Evolutionary conservation across 768 basidiomycete species (phyloP).

Genomic region (Suillus placidus): DNA sequence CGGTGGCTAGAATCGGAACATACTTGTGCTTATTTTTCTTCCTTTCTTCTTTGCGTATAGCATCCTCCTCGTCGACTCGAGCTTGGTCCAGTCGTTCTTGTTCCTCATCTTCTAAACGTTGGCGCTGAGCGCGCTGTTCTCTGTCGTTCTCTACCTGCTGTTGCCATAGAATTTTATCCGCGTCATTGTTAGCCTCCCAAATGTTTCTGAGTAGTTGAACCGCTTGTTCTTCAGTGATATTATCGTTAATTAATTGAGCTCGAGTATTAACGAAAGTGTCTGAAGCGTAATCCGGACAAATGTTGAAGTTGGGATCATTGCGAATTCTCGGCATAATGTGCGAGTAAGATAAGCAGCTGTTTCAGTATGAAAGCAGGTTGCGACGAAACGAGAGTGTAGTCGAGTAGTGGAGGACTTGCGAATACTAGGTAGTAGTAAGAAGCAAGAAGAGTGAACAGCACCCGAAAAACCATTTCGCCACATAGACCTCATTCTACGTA

Average conservation of each 20-base stretch:
- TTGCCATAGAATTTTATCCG: neutral
- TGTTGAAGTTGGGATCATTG: neutral
- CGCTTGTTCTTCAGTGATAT: neutral
- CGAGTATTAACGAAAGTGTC: neutral
- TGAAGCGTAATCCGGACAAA: neutral
- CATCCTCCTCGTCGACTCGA: no score
- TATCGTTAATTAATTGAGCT: neutral
- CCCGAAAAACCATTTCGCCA: no score
- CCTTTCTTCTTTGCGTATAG: no score
- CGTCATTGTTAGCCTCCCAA: neutral
- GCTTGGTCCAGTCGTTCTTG: no score
- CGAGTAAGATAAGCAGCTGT: no score
- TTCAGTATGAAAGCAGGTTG: neutral
- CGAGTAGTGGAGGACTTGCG: neutral
- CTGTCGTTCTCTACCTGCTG: neutral
- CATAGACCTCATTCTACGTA: slow-evolving; percentile 16
- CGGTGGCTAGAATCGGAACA: no score
- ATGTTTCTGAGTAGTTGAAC: neutral
- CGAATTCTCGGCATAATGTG: neutral
- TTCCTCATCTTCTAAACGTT: no score
- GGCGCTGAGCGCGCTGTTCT: neutral
- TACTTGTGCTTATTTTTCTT: no score
- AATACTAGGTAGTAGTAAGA: neutral
- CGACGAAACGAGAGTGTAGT: neutral
- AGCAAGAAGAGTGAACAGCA: no score